Evolutionary conservation across 1,284 basidiomycete species (phyloP), one percentile per base, ranked within the genome.

Genomic region (Afroboletus lepidellus): DNA sequence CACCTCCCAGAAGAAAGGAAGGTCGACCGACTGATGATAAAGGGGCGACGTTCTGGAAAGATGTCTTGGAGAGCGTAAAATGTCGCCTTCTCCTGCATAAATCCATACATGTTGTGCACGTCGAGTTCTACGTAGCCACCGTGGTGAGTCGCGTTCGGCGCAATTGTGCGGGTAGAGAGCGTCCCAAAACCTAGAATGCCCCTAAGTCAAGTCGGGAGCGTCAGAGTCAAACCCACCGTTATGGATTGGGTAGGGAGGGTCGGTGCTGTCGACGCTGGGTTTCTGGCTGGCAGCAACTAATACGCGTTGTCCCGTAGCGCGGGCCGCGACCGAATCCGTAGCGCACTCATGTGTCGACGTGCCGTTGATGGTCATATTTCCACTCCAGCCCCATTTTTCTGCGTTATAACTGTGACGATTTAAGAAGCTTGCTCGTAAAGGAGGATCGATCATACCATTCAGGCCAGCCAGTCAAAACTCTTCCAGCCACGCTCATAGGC

Each of bases 241-340:
- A 69, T 87, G 84, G 50, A 89, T 85, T 1, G 81, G 75, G 58
- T 89, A 89, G 5, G 83, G 83, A 15, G 83, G 84, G 1, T 61
- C 57, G 60, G 79, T 82, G 41, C 83, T 63, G 59, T 84, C 69
- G n/a, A 78, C 69, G 11, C 66, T 73, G 5, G 64, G 56, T 57
- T 80, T 69, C 25, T 67, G 66, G 4, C 69, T 77, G 3, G 77
- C 76, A 20, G 76, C 57, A 16, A n/a, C 30, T 7, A 32, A 33
- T n/a, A 55, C 30, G 11, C 38, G 43, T 13, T 50, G 51, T 25
- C n/a, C 11, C 4, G 9, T 11, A 45, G 24, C 9, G 29, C 8
- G 5, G 5, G 16, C 54, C n/a, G 18, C 39, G n/a, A 12, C 24
- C 12, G 45, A 32, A 13, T 46, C 27, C 13, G 50, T 20, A 8